phyloP scores from a whole-genome alignment of 83 land plant species.

The Picea abies region DNA sequence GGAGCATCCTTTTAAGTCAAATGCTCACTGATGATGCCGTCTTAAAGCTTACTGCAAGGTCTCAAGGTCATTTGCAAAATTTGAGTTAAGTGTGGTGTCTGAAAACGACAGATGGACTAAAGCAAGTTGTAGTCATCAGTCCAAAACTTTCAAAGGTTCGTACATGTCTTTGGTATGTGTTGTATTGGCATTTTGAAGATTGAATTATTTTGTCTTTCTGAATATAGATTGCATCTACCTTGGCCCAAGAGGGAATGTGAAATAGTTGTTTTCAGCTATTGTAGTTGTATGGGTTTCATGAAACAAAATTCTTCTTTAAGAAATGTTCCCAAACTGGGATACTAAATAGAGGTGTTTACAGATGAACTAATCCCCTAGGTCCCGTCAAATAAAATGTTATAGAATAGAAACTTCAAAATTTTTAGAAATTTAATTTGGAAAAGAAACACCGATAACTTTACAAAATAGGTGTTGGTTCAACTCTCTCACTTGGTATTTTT shows the following conservation, averaged over 20 bases:
- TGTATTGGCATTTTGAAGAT: neutral
- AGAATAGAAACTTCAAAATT: no score
- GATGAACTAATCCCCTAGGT: no score
- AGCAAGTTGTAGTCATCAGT: constrained; percentile 43
- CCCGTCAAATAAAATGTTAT: neutral
- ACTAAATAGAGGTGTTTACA: neutral
- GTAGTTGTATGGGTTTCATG: neutral
- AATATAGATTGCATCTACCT: neutral
- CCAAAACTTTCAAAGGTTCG: constrained; percentile 40
- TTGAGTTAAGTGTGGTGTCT: constrained; percentile 48
- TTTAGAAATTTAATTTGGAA: no score
- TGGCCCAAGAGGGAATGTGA: neutral
- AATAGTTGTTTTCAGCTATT: neutral
- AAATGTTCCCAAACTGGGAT: neutral
- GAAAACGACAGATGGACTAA: constrained; percentile 54
- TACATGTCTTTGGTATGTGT: neutral
- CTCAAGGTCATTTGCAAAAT: constrained; percentile 53
- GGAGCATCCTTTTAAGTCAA: constrained; percentile 26
- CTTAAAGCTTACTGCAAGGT: constrained; percentile 41
- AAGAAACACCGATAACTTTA: no score
- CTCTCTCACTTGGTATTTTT: no score
- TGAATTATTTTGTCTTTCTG: neutral
- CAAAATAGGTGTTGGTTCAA: no score
- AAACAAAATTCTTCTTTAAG: no score
- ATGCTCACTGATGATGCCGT: constrained; percentile 32